Percentiles rank a stretch among this genome's conserved stretches.
Evolutionary conservation across 352 stramenopile genomes (phyloP).

Genomic region (Pythium phragmiticola): DNA sequence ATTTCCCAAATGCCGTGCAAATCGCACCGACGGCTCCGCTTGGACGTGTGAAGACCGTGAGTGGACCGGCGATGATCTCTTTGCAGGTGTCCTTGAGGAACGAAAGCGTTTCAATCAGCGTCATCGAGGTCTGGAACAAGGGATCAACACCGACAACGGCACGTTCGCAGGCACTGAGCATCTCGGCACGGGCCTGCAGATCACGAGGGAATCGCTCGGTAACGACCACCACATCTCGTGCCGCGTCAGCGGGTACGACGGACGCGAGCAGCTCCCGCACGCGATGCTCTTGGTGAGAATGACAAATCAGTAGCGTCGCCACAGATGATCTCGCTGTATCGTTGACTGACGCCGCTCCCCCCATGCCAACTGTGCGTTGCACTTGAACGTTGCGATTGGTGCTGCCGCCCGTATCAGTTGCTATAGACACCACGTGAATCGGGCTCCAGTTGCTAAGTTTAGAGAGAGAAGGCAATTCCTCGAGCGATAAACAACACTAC

Average conservation of each 20-base stretch:
- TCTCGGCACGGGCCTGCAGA: slow-evolving; percentile 29
- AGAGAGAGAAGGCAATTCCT: no score
- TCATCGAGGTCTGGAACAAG: slow-evolving; percentile 34
- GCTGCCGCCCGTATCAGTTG: no score
- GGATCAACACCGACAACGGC: slow-evolving; percentile 42
- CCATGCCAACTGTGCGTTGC: slow-evolving; percentile 11
- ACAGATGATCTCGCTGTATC: background rate
- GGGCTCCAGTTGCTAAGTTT: no score
- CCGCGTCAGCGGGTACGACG: background rate
- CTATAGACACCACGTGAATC: no score
- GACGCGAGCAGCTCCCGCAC: slow-evolving; percentile 21
- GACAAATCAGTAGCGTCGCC: slow-evolving; percentile 29
- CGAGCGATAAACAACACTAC: no score
- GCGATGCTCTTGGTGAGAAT: slow-evolving; percentile 20
- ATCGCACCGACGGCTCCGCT: slow-evolving; percentile 47
- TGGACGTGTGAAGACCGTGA: slow-evolving; percentile 42
- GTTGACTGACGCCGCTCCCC: slow-evolving; percentile 28
- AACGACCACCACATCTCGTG: slow-evolving; percentile 30
- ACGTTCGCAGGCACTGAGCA: slow-evolving; percentile 30
- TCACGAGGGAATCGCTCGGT: slow-evolving; percentile 41
- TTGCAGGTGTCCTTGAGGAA: slow-evolving; percentile 52
- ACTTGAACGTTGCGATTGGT: no score
- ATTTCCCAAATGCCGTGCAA: slow-evolving; percentile 43
- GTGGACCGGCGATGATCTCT: slow-evolving; percentile 33
- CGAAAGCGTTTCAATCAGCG: slow-evolving; percentile 44